These are phyloP conservation scores for Mucor saturninus DNA, from an alignment of 371 early-diverging fungal species.

Conservation along the genomic window DNA sequence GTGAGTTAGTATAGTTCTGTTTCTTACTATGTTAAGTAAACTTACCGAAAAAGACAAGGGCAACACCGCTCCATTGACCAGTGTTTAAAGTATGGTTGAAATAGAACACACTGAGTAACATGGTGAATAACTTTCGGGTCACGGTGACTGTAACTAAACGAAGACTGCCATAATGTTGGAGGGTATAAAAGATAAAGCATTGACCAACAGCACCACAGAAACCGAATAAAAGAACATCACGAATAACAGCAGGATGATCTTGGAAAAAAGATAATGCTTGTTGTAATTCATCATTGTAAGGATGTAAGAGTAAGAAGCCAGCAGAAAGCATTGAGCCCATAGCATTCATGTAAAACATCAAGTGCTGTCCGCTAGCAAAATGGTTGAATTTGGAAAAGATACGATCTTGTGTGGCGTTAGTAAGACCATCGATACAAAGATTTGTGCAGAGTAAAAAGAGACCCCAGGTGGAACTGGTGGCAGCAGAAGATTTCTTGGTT, in stretches of 20 bases:
- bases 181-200: constrained; percentile 95
- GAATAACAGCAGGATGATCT: constrained; percentile 76
- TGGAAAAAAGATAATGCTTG: constrained; percentile 79
- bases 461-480: constrained; percentile 72
- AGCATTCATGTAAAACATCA: constrained; percentile 98
- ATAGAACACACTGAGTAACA: constrained; percentile 89
- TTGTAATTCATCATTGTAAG: constrained; percentile 79
- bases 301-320: constrained; percentile 68
- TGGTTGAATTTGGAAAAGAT: constrained; percentile 78
- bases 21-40: neutral
- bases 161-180: constrained; percentile 91
- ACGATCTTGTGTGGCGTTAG: constrained; percentile 98
- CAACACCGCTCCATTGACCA: constrained; percentile 90
- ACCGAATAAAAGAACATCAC: constrained; percentile 87
- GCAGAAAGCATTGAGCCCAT: constrained; percentile 76
- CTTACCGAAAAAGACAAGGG: constrained; percentile 82
- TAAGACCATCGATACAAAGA: constrained; percentile 91
- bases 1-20: neutral
- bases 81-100: constrained; percentile 78
- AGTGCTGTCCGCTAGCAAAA: constrained; percentile 80
- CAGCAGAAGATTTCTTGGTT: constrained; percentile 48
- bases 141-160: constrained; percentile 94
- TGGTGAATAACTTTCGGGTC: constrained; percentile 95
- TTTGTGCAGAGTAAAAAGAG: constrained; percentile 83
- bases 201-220: constrained; percentile 96